Base-by-base conservation (phyloP, 2,329 filamentous ascomycete genomes). In the Sporothrix luriei region DNA sequence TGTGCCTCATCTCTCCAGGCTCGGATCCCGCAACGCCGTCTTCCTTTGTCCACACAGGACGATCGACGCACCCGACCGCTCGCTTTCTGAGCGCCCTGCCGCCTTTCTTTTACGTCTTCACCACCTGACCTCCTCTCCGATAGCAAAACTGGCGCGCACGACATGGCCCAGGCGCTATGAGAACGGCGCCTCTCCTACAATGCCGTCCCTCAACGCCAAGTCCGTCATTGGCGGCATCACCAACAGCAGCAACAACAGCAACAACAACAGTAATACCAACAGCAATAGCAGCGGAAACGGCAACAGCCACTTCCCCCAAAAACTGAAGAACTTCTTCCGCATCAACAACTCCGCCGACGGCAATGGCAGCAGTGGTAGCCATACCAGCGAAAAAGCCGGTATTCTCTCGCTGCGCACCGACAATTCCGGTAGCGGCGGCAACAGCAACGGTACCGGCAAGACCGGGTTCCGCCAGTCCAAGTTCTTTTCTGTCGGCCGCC, bases 401-500 rank as follows among this genome's bases (percentile, higher is more conserved):
- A 21, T 68, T 24, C 59, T 61, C 46, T 68, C 69, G 61, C 69
- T 72, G 40, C 33, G 48, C 21, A 57, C 24, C 14, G 66, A 70
- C 33, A 43, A 52, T 43, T 21, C 65, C 21, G 26, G 26, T 46
- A 67, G 66, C 52, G 38, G 49, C 49, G 40, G 33, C 48, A 43
- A 19, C 72, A 71, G 68, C 73, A 73, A 64, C 64, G 61, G 69
- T 71, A 71, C 69, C n/a, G 77, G 75, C 75, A 92, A 91, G 79
- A 85, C 85, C 74, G 85, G 87, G 68, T 91, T 93, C 78, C 89
- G 93, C 75, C 92, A 96, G 79, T 95, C 91, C 74, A 89, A 92
- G 76, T 97, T 97, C 82, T 91, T 97, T 76, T 92, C 91, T 75
- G 92, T 96, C 77, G 91, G 91, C 77, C 91, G 94, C 75, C 93